Percentiles rank a stretch among this genome's conserved stretches.
phyloP scores from a whole-genome alignment of 176 grass and related monocot genomes.

The Oropetium thomaeum region DNA sequence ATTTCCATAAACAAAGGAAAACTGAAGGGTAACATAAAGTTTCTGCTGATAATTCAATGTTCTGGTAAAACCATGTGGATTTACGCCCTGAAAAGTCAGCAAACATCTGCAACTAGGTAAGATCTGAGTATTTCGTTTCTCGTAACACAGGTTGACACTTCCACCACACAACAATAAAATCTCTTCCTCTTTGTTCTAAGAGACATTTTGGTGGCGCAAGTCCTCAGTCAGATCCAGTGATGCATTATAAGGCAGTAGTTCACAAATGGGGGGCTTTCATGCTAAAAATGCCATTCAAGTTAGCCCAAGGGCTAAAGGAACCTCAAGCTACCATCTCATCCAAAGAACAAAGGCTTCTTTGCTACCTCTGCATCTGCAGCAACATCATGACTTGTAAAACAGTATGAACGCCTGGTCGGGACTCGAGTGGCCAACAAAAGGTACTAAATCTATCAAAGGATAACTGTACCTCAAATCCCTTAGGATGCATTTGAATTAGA shows the following conservation, averaged over 20 bases:
- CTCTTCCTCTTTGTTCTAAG: conserved; percentile 4
- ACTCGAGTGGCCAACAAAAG: background rate
- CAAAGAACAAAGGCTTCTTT: background rate
- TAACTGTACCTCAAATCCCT: conserved; percentile 36
- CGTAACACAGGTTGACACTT: background rate
- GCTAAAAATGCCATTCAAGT: conserved; percentile 12
- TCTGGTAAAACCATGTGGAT: background rate
- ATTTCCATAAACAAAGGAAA: background rate
- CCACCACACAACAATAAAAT: background rate
- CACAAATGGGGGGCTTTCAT: background rate
- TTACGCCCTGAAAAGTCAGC: background rate
- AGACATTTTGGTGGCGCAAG: background rate
- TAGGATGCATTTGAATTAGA: conserved; percentile 27
- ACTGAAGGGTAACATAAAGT: background rate
- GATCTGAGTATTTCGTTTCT: background rate
- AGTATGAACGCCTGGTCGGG: background rate
- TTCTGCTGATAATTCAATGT: conserved; percentile 1
- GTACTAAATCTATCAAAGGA: background rate
- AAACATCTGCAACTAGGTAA: background rate
- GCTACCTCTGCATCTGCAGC: background rate
- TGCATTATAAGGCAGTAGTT: background rate
- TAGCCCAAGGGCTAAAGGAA: background rate
- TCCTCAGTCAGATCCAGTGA: background rate
- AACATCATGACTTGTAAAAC: conserved; percentile 14
- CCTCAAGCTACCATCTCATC: conserved; percentile 13